A percentile compares a stretch with the other conserved stretches of the same genome.
Conservation (phyloP, 2,329 filamentous ascomycete species). For the Calonectria henricotiae region DNA sequence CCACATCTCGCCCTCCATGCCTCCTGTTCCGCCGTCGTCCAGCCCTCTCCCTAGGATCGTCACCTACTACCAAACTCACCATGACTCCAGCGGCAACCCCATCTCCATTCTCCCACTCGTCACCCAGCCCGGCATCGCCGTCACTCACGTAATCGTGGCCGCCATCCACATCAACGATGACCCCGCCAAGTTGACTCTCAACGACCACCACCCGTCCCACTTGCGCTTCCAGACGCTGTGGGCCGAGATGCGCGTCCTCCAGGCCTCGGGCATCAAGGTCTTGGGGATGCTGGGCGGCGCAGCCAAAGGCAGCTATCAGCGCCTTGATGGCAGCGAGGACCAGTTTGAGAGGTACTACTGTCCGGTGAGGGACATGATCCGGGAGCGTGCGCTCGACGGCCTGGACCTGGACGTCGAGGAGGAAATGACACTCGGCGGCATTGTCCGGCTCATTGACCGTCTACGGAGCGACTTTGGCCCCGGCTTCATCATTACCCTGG, state of each 20-base stretch:
- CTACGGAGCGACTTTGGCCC: constrained; percentile 79
- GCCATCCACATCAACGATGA: constrained; percentile 86
- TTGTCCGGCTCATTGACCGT: constrained; percentile 78
- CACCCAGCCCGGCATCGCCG: constrained; percentile 63
- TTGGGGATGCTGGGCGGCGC: constrained; percentile 92
- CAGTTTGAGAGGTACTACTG: constrained; percentile 83
- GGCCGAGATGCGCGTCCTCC: constrained; percentile 82
- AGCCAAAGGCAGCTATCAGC: constrained; percentile 79
- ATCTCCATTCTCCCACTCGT: constrained; percentile 72
- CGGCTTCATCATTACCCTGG: constrained; percentile 83
- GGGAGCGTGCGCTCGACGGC: constrained; percentile 75
- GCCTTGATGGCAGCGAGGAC: constrained; percentile 70
- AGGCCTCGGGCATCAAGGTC: constrained; percentile 83
- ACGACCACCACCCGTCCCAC: constrained; percentile 82
- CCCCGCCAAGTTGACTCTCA: constrained; percentile 81
- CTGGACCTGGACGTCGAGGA: constrained; percentile 89
- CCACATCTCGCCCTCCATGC: constrained; percentile 49
- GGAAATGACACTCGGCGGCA: constrained; percentile 76
- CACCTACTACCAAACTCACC: constrained; percentile 72
- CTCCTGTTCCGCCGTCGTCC: constrained; percentile 53
- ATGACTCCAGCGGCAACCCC: constrained; percentile 62
- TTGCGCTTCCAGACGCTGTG: constrained; percentile 81
- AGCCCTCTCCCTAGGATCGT: constrained; percentile 65
- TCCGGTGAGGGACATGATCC: constrained; percentile 78
- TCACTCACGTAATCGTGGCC: constrained; percentile 89